These are phyloP conservation scores for Pseudomicrostroma phylloplanum DNA, from an alignment of 1,284 basidiomycete genomes.

Conservation along the genomic window DNA sequence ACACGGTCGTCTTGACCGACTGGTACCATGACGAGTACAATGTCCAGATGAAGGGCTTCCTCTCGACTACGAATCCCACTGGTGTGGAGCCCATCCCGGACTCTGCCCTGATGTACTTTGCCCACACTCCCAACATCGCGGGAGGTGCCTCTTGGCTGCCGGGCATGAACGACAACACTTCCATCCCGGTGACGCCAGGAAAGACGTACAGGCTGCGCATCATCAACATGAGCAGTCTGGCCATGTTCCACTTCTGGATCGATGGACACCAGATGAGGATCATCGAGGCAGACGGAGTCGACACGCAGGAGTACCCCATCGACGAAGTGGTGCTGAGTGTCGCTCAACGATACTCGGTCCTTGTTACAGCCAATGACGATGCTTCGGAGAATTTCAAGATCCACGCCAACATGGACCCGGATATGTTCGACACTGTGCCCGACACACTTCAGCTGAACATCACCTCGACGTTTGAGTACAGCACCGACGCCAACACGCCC, in stretches of 20 bases:
- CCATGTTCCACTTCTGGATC: conserved; percentile 56
- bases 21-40: conserved; percentile 56
- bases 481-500: background rate
- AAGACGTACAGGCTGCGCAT: conserved; percentile 65
- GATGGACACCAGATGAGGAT: conserved; percentile 83
- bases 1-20: conserved; percentile 73
- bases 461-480: conserved; percentile 36
- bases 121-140: conserved; percentile 57
- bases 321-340: conserved; percentile 69
- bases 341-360: conserved; percentile 87
- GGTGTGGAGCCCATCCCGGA: conserved; percentile 57
- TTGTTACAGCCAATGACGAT: conserved; percentile 82
- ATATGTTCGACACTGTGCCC: conserved; percentile 53
- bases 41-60: conserved; percentile 56
- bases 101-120: conserved; percentile 75
- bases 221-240: conserved; percentile 63
- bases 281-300: conserved; percentile 82
- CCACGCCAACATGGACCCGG: conserved; percentile 76
- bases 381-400: conserved; percentile 76
- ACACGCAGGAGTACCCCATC: conserved; percentile 65
- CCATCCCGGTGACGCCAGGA: conserved; percentile 63
- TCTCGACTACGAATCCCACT: conserved; percentile 58
- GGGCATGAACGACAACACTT: conserved; percentile 69
- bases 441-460: conserved; percentile 39
- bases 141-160: conserved; percentile 24